Base-by-base conservation (phyloP, 371 early-diverging fungal species). In the Syncephalastrum sp. region DNA sequence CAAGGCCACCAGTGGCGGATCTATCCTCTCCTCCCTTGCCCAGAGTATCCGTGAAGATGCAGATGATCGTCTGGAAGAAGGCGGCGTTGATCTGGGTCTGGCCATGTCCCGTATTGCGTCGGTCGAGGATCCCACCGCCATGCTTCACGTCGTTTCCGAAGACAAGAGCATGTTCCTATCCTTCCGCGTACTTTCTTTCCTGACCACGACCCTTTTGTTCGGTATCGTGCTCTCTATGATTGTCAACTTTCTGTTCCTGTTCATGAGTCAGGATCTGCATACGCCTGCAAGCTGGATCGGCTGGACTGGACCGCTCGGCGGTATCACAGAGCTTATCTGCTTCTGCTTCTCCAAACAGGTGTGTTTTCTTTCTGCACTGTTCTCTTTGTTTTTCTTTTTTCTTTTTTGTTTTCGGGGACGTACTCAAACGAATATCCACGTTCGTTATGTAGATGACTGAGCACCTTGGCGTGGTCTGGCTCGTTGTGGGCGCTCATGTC, bases 301-400 rank as follows among this genome's bases (percentile, higher is more conserved):
- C 13, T 67, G 67, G 64, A 75, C 65, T n/a, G 72, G 72, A n/a
- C 68, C 72, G 15, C 50, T 69, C 23, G 69, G 72, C 33, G 72
- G 72, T 16, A 21, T 61, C n/a, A 68, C 70, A 5, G 75, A 75
- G 53, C 59, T 75, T 23, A 45, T 67, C 10, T 67, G 68, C 17
- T 75, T 75, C 55, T 75, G 68, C 56, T 49, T 64, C 16, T 55
- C 69, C 4, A 64, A 63, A 57, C 65, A 64, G 69, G 69, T 63
- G 60, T 42, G 29, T 33, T 7, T 7, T 33, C 12, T 51, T 19
- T 24, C 16, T 29, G 27, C 33, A 23, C n/a, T 12, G 42, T 49
- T n/a, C 27, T 44, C n/a, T 17, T n/a, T 14, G n/a, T 21, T 50
- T 53, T 21, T 2, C 2, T 21, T 21, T 33, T 7, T 21, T 33